These are phyloP conservation scores for Claviceps lovelessii DNA, from an alignment of 2,329 filamentous ascomycete genomes.

Conservation along the genomic window DNA sequence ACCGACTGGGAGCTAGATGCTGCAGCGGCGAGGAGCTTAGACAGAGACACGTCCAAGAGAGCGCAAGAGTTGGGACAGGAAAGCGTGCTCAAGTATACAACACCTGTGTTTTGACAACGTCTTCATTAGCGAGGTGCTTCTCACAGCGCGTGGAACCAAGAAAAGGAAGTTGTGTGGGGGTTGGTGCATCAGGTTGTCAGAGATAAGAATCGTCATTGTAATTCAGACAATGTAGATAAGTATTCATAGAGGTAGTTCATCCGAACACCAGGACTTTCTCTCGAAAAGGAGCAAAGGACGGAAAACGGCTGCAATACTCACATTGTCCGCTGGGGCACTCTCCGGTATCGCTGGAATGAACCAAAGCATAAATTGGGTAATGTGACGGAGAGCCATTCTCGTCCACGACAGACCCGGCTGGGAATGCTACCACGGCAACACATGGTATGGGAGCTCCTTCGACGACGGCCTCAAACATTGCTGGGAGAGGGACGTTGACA, in stretches of 20 bases:
- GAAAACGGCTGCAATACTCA: slow-evolving; percentile 41
- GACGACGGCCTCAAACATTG: slow-evolving; percentile 53
- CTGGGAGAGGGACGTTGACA: slow-evolving; percentile 48
- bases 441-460: slow-evolving; percentile 67
- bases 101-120: slow-evolving; percentile 11
- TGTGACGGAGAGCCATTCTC: slow-evolving; percentile 20
- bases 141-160: background rate
- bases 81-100: slow-evolving; percentile 24
- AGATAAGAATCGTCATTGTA: slow-evolving; percentile 70
- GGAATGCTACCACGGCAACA: slow-evolving; percentile 55
- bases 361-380: slow-evolving; percentile 43
- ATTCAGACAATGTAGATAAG: slow-evolving; percentile 99
- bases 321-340: slow-evolving; percentile 82
- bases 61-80: slow-evolving; percentile 19
- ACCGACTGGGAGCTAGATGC: slow-evolving; percentile 15
- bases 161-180: slow-evolving; percentile 5
- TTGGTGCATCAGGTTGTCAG: slow-evolving; percentile 71
- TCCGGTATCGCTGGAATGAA: slow-evolving; percentile 80
- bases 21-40: slow-evolving; percentile 23
- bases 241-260: slow-evolving; percentile 72
- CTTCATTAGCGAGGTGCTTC: slow-evolving; percentile 18
- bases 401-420: slow-evolving; percentile 32
- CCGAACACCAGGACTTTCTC: slow-evolving; percentile 43
- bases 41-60: slow-evolving; percentile 26
- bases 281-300: slow-evolving; percentile 7